These are phyloP conservation scores for Stentor roeselii DNA, from an alignment of 73 alveolate genomes.

Conservation along the genomic window DNA sequence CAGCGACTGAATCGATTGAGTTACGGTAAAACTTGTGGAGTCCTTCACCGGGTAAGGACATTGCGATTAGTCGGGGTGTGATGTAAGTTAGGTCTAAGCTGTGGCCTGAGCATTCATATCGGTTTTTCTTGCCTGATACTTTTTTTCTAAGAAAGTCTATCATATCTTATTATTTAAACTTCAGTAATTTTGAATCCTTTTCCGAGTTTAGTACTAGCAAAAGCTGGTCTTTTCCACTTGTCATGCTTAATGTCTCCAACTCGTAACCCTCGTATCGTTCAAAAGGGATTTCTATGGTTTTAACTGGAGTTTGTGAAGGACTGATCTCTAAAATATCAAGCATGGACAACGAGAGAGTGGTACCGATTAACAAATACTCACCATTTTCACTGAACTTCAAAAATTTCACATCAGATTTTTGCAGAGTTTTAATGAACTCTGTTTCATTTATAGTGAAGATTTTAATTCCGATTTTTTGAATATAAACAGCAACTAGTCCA, in stretches of 20 bases:
- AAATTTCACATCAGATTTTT: too few relatives aligned
- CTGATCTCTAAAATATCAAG: too few relatives aligned
- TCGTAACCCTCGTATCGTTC: too few relatives aligned
- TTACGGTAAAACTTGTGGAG: constrained; percentile 44
- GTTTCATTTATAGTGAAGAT: not conserved
- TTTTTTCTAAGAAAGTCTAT: constrained; percentile 81
- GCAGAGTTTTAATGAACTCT: not conserved
- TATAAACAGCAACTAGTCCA: constrained; percentile 17
- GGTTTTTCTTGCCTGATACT: constrained; percentile 77
- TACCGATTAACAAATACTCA: not conserved
- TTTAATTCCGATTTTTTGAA: not conserved
- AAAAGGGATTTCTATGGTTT: too few relatives aligned
- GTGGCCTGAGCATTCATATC: constrained; percentile 75
- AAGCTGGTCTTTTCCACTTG: not conserved
- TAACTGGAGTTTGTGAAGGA: too few relatives aligned
- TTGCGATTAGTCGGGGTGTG: constrained; percentile 84
- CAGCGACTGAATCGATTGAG: constrained; percentile 37
- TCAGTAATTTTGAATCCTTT: too few relatives aligned
- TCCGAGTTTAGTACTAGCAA: not conserved
- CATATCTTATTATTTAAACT: too few relatives aligned
- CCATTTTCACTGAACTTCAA: not conserved
- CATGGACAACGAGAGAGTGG: too few relatives aligned
- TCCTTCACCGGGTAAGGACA: constrained; percentile 91
- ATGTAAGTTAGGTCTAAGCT: constrained; percentile 90
- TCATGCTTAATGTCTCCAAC: too few relatives aligned